A percentile compares a stretch with the other conserved stretches of the same genome.
phyloP scores from a whole-genome alignment of 352 stramenopile genomes.

The Pythium vanterpoolii region DNA sequence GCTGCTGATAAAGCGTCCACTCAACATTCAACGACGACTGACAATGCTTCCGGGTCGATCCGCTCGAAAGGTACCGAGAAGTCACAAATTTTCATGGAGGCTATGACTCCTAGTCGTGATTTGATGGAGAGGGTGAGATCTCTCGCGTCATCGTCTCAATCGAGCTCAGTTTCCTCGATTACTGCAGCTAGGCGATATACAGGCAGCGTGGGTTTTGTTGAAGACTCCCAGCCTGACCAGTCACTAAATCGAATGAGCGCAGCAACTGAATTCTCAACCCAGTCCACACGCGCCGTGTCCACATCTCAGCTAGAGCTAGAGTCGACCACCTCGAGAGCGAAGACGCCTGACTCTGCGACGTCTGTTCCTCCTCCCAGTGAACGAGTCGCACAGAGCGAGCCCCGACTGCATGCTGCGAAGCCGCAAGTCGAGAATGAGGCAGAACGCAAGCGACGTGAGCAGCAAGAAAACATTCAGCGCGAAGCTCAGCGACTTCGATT shows the following conservation, averaged over 20 bases:
- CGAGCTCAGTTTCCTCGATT: constrained; percentile 18
- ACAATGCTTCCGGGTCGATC: neutral
- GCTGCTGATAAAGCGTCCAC: neutral
- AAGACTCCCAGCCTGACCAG: constrained; percentile 28
- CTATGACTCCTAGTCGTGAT: constrained; percentile 15
- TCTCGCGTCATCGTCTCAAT: constrained; percentile 14
- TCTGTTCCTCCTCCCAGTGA: constrained; percentile 8
- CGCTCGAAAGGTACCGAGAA: neutral
- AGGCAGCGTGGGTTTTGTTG: constrained; percentile 21
- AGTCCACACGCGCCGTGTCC: constrained; percentile 12
- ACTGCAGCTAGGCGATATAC: constrained; percentile 5
- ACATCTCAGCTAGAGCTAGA: constrained; percentile 22
- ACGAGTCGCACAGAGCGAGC: constrained; percentile 26
- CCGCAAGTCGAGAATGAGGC: constrained; percentile 20
- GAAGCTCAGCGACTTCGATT: constrained; percentile 64
- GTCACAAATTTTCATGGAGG: neutral
- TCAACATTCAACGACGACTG: neutral
- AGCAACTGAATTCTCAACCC: constrained; percentile 1
- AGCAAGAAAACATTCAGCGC: constrained; percentile 58
- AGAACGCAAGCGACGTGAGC: constrained; percentile 44
- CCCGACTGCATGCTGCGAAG: constrained; percentile 12
- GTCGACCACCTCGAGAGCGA: constrained; percentile 6
- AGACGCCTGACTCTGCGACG: constrained; percentile 21
- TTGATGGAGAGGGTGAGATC: constrained; percentile 19
- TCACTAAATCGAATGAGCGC: constrained; percentile 13